phyloP scores from a whole-genome alignment of 495 filamentous ascomycete genomes.

The Penicillium odoratum region DNA sequence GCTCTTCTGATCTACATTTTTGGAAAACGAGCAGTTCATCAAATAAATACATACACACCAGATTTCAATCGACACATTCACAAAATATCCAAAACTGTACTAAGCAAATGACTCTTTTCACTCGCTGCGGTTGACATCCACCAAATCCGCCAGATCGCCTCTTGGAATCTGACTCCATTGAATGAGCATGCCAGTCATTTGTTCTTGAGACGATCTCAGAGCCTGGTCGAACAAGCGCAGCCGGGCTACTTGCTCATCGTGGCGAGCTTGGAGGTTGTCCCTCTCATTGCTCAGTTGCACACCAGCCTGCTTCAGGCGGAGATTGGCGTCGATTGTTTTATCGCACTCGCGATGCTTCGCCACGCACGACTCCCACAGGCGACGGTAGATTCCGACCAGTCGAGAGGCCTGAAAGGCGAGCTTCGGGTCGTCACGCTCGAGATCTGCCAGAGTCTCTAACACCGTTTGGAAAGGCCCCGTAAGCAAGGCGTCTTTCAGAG shows the following conservation, averaged over 20 bases:
- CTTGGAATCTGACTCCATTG: slow-evolving; percentile 8
- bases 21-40: neutral
- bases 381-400: slow-evolving; percentile 7
- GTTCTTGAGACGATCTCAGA: slow-evolving; percentile 5
- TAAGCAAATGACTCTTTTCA: neutral
- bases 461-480: slow-evolving; percentile 6
- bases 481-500: neutral
- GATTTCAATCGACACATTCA: neutral
- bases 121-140: neutral
- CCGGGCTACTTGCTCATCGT: slow-evolving; percentile 9
- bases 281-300: slow-evolving; percentile 8
- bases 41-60: neutral
- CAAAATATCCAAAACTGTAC: neutral
- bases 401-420: slow-evolving; percentile 10
- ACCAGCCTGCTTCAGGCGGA: slow-evolving; percentile 2
- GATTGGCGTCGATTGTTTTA: slow-evolving; percentile 4
- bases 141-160: slow-evolving; percentile 2
- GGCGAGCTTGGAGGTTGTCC: slow-evolving; percentile 8
- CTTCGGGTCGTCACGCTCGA: slow-evolving; percentile 15
- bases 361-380: slow-evolving; percentile 13
- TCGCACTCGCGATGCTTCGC: slow-evolving; percentile 7
- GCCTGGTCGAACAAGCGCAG: slow-evolving; percentile 8
- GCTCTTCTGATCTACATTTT: neutral
- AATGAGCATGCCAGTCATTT: slow-evolving; percentile 6
- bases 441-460: slow-evolving; percentile 1